phyloP scores from a whole-genome alignment of 768 basidiomycete species.

The Lanmaoa rubissima region DNA sequence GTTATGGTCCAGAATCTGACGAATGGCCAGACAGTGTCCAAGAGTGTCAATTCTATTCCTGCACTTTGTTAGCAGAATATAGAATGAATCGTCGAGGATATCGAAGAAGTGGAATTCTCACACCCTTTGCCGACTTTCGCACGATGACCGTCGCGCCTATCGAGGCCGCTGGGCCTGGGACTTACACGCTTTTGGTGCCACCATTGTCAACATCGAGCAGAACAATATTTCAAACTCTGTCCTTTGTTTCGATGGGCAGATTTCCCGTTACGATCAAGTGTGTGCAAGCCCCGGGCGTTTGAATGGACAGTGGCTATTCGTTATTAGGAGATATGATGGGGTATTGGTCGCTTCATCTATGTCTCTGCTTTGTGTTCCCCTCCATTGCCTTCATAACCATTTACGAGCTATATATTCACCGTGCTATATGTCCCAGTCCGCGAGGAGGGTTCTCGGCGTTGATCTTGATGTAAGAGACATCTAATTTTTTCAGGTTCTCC shows the following conservation, averaged over 20 bases:
- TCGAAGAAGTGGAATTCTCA: not conserved
- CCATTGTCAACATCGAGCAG: conserved; percentile 1
- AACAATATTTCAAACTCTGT: not conserved
- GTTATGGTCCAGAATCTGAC: conserved; percentile 7
- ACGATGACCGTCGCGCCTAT: conserved; percentile 2
- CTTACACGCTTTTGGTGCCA: not conserved
- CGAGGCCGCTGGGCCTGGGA: not conserved
- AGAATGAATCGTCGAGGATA: conserved; percentile 11
- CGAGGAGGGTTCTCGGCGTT: not conserved
- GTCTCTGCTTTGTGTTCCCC: not conserved
- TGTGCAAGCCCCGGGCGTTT: not conserved
- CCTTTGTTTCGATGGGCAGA: not conserved
- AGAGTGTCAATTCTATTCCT: not conserved
- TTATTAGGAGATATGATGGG: too few relatives aligned
- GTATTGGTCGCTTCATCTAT: not conserved
- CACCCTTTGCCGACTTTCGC: conserved; percentile 2
- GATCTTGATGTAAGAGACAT: not conserved
- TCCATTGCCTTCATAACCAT: not conserved
- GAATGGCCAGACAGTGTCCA: not conserved
- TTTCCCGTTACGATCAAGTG: not conserved
- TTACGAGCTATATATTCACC: not conserved
- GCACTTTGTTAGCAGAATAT: conserved; percentile 1
- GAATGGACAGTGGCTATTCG: not conserved
- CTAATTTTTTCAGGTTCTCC: not conserved
- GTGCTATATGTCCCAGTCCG: not conserved